Base-by-base conservation (phyloP, 192 early-diverging fungal species). In the Chytriomyces sp. region DNA sequence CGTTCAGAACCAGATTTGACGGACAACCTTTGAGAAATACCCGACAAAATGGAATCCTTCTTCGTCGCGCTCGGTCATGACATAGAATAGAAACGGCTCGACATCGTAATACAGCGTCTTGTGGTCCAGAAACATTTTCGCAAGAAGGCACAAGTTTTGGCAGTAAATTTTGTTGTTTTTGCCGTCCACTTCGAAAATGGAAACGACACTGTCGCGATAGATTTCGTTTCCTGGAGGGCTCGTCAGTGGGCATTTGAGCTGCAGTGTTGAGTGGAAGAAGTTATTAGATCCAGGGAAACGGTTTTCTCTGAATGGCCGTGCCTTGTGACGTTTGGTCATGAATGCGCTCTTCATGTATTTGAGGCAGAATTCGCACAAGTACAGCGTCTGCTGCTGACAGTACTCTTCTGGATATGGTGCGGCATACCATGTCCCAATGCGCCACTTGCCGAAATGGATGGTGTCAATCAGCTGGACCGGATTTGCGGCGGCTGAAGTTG, bases 391-490 rank as follows among this genome's bases (percentile, higher is more conserved):
- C 26, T 90, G 83, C 5, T 83, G 78, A 53, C 91, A 88, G 81
- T 96, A 97, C 76, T 96, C 95, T 53, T 89, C 91, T 5, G 97
- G 97, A 74, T 94, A 99, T 7, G 95, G 95, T n/a, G 96, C 93
- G 64, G 90, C 80, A 77, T 98, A 98, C 97, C 96, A 98, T 0
- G 94, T 92, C 24, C 90, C 87, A n/a, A 99, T 96, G 61, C 91
- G 89, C 81, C 92, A 95, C 45, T 83, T 77, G 16, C 95, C 97
- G 63, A 97, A 89, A 3, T 68, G 68, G 69, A 88, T 78, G 2
- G 65, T 65, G 16, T 76, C 48, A 65, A 88, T 88, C 13, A 24
- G 43, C 9, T 18, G 53, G 53, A 57, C 53, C 16, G 53, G 13
- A n/a, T 13, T 20, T 57, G 53, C 16, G 1, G 53, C 53, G 13